Conservation (phyloP, 495 filamentous ascomycete genomes). For the Penicillium crystallinum region DNA sequence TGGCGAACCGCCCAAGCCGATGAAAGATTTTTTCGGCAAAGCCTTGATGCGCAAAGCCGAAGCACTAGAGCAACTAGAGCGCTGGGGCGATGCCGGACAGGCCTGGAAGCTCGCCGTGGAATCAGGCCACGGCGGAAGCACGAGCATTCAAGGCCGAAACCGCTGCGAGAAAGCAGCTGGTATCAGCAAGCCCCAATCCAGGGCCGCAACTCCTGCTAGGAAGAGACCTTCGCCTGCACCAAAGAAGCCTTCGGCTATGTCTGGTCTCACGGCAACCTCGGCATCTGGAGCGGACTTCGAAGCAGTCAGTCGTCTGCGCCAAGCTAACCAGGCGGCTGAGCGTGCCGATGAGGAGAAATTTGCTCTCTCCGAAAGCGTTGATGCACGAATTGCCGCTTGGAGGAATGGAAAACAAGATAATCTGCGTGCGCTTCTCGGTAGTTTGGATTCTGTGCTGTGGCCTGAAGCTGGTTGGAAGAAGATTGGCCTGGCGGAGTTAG, state of each 20-base stretch:
- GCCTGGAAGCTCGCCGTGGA: constrained; percentile 82
- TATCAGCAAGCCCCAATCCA: constrained; percentile 44
- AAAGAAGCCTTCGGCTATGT: constrained; percentile 44
- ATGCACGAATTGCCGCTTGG: constrained; percentile 72
- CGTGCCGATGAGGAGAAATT: constrained; percentile 88
- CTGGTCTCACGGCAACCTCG: constrained; percentile 33
- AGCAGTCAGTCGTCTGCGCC: constrained; percentile 73
- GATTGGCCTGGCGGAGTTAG: constrained; percentile 84
- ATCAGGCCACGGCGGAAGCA: constrained; percentile 72
- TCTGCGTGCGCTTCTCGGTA: constrained; percentile 79
- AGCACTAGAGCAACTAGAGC: constrained; percentile 90
- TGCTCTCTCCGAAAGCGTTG: constrained; percentile 76
- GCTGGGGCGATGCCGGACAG: constrained; percentile 76
- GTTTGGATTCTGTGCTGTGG: constrained; percentile 87
- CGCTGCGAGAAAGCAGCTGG: constrained; percentile 81
- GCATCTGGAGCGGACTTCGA: constrained; percentile 33
- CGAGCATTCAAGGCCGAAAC: constrained; percentile 79
- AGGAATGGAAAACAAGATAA: constrained; percentile 88
- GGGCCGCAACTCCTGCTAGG: constrained; percentile 32
- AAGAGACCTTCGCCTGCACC: constrained; percentile 33
- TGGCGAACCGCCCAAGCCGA: constrained; percentile 66
- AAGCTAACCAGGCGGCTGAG: constrained; percentile 77
- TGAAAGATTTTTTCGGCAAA: constrained; percentile 90
- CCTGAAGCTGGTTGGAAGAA: constrained; percentile 92
- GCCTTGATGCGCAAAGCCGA: constrained; percentile 92